These are phyloP conservation scores for Raphanus hybrid DNA, from an alignment of 441 rosid species.

Conservation along the genomic window DNA sequence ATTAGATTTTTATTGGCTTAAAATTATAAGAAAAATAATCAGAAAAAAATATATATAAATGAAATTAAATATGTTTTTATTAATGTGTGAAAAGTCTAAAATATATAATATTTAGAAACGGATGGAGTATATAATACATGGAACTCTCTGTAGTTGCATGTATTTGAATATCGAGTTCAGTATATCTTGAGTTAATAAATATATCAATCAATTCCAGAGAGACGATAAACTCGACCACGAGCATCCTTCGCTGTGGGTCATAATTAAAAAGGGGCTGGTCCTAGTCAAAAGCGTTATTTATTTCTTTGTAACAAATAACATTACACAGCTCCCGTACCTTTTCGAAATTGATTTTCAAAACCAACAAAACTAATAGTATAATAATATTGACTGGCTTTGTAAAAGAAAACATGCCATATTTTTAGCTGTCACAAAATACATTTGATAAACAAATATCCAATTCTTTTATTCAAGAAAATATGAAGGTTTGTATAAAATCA, in stretches of 20 bases:
- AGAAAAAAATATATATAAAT: too few relatives aligned
- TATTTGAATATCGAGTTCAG: background rate
- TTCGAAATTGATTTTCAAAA: background rate
- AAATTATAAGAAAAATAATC: too few relatives aligned
- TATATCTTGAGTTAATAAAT: background rate
- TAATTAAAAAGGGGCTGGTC: background rate
- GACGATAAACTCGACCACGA: background rate
- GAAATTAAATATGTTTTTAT: too few relatives aligned
- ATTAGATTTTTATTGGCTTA: too few relatives aligned
- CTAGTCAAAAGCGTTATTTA: background rate
- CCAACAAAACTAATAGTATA: background rate
- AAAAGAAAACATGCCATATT: background rate
- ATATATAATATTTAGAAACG: too few relatives aligned
- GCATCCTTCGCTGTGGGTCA: background rate
- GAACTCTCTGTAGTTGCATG: background rate
- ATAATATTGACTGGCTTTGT: background rate
- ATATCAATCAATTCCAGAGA: background rate
- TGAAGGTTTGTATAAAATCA: background rate
- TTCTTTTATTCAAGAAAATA: background rate
- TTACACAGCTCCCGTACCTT: background rate
- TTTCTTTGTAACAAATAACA: background rate
- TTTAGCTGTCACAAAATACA: background rate
- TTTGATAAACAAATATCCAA: background rate
- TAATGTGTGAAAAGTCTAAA: too few relatives aligned
- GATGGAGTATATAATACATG: background rate